Conservation (phyloP, 495 filamentous ascomycete species). For the Emericellopsis terricola region DNA sequence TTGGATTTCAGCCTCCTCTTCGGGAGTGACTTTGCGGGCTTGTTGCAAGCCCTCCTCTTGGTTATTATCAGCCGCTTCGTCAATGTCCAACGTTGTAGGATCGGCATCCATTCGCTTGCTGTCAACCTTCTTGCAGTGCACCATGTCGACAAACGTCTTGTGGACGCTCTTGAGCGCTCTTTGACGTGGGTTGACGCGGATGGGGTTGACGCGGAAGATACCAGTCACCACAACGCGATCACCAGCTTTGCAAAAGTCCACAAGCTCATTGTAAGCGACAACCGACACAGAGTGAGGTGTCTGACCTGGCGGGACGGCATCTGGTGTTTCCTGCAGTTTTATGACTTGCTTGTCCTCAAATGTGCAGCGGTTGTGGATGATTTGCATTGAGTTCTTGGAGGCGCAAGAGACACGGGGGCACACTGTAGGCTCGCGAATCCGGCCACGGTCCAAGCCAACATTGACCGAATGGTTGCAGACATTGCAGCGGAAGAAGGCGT, state of each 20-base stretch:
- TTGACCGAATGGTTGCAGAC: conserved; percentile 80
- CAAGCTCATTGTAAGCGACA: conserved; percentile 91
- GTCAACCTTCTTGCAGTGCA: conserved; percentile 94
- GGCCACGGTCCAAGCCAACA: conserved; percentile 84
- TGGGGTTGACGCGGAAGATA: conserved; percentile 86
- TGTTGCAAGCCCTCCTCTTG: conserved; percentile 68
- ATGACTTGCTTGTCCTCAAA: conserved; percentile 98
- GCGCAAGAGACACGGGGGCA: conserved; percentile 77
- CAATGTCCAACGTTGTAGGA: conserved; percentile 51
- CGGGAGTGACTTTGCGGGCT: conserved; percentile 65
- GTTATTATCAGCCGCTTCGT: conserved; percentile 38
- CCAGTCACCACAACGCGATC: conserved; percentile 92
- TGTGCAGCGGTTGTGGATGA: conserved; percentile 85
- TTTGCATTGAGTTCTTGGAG: conserved; percentile 88
- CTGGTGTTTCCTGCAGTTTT: conserved; percentile 95
- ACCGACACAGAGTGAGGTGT: conserved; percentile 96
- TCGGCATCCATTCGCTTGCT: conserved; percentile 86
- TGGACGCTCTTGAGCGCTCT: conserved; percentile 83
- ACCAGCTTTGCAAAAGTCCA: conserved; percentile 94
- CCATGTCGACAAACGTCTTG: conserved; percentile 92
- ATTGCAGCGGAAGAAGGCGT: conserved; percentile 85
- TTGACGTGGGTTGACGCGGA: conserved; percentile 89
- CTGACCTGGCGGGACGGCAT: conserved; percentile 85
- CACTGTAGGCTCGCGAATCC: conserved; percentile 83
- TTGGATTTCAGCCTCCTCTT: conserved; percentile 82